Percentiles rank a stretch among this genome's conserved stretches.
phyloP scores from a whole-genome alignment of 2,329 filamentous ascomycete species.

The Cercospora brassicicola region DNA sequence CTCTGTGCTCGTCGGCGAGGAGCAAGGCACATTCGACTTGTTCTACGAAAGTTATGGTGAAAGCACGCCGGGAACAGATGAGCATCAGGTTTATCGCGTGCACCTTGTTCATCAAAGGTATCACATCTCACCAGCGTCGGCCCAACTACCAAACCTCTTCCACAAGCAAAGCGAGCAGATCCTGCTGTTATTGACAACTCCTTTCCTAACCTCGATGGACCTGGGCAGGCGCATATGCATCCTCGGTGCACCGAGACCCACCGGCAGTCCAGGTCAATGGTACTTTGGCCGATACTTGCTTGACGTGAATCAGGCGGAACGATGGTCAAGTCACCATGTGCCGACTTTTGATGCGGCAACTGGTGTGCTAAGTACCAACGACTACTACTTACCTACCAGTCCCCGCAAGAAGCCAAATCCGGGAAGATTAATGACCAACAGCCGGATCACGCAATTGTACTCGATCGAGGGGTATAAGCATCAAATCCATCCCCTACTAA shows the following conservation, averaged over 20 bases:
- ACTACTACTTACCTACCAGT: background rate
- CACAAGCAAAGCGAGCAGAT: background rate
- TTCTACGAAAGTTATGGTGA: background rate
- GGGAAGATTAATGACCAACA: background rate
- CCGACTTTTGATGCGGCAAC: background rate
- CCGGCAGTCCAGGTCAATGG: background rate
- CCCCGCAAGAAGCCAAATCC: background rate
- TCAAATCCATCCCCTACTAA: background rate
- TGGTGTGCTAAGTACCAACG: background rate
- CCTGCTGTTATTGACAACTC: background rate
- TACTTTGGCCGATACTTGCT: background rate
- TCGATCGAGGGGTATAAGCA: background rate
- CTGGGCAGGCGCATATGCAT: background rate
- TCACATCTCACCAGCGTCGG: background rate
- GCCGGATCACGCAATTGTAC: background rate
- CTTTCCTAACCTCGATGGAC: too few species aligned
- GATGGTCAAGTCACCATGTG: background rate
- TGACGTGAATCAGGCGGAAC: background rate
- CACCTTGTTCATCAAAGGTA: slow-evolving; percentile 1
- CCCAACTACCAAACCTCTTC: background rate
- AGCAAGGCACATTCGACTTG: background rate
- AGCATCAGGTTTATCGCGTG: background rate
- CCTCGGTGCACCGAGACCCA: background rate
- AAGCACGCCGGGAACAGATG: background rate
- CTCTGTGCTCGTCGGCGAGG: background rate